Evolutionary conservation across 176 grass and related monocot species (phyloP).

Genomic region (Olyra latifolia): DNA sequence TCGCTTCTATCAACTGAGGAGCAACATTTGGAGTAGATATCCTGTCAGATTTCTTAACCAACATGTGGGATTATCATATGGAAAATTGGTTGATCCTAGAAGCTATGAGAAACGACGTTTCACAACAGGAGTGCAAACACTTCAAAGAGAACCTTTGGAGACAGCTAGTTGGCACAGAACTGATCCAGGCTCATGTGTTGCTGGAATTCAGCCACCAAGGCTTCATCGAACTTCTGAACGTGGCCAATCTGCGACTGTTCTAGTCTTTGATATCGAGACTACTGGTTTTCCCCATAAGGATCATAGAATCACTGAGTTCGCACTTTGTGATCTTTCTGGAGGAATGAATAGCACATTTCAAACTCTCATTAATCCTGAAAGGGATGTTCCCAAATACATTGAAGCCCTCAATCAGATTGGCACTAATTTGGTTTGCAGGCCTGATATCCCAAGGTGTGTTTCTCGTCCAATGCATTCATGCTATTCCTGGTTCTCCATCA

Average conservation of each 20-base stretch:
- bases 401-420: constrained; percentile 33
- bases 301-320: constrained; percentile 74
- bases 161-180: constrained; percentile 28
- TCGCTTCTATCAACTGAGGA: constrained; percentile 56
- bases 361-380: constrained; percentile 78
- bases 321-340: constrained; percentile 65
- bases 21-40: constrained; percentile 16
- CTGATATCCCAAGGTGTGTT: constrained; percentile 67
- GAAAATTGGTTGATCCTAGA: constrained; percentile 34
- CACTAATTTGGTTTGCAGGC: constrained; percentile 56
- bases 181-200: constrained; percentile 36
- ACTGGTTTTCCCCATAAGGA: constrained; percentile 46
- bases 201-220: constrained; percentile 17
- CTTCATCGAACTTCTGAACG: constrained; percentile 27
- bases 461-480: neutral
- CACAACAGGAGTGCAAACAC: constrained; percentile 30
- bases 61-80: constrained; percentile 30
- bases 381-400: neutral
- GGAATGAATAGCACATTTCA: constrained; percentile 86
- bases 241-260: constrained; percentile 53
- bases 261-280: constrained; percentile 78
- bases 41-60: constrained; percentile 35
- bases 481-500: neutral
- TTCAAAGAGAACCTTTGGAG: constrained; percentile 7
- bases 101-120: constrained; percentile 38